Evolutionary conservation across 192 early-diverging fungal genomes (phyloP).

Genomic region (Cetraspora pellucida): DNA sequence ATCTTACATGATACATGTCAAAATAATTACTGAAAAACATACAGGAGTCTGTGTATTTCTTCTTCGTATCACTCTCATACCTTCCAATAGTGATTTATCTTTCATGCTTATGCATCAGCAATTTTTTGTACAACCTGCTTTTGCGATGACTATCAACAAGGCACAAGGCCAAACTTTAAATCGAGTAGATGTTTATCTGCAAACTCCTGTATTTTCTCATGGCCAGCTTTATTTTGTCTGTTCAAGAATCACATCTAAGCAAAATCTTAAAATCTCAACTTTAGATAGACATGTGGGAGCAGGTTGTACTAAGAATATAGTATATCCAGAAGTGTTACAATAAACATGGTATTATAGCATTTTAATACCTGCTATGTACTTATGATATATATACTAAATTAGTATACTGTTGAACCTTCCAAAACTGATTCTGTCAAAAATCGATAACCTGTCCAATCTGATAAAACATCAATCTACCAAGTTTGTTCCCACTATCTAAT

Average conservation of each 20-base stretch:
- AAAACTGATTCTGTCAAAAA: too few relatives aligned
- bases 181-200: conserved; percentile 31
- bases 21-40: conserved; percentile 3
- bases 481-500: too few relatives aligned
- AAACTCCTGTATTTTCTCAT: conserved; percentile 29
- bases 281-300: too few relatives aligned
- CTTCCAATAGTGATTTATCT: not conserved
- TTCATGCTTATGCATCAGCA: conserved; percentile 14
- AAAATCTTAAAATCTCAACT: conserved; percentile 5
- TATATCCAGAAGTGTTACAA: too few relatives aligned
- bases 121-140: conserved; percentile 31
- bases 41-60: not conserved
- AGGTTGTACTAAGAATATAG: too few relatives aligned
- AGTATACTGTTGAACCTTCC: too few relatives aligned
- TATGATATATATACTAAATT: too few relatives aligned
- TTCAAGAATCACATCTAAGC: not conserved
- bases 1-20: not conserved
- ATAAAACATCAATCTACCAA: too few relatives aligned
- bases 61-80: not conserved
- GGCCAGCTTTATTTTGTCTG: conserved; percentile 37
- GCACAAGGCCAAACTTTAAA: conserved; percentile 34
- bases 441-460: too few relatives aligned
- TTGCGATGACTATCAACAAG: conserved; percentile 41
- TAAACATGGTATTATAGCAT: too few relatives aligned
- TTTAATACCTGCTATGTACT: too few relatives aligned